Evolutionary conservation across 2,329 filamentous ascomycete genomes (phyloP).

Genomic region (Neopestalotiopsis clavispora): DNA sequence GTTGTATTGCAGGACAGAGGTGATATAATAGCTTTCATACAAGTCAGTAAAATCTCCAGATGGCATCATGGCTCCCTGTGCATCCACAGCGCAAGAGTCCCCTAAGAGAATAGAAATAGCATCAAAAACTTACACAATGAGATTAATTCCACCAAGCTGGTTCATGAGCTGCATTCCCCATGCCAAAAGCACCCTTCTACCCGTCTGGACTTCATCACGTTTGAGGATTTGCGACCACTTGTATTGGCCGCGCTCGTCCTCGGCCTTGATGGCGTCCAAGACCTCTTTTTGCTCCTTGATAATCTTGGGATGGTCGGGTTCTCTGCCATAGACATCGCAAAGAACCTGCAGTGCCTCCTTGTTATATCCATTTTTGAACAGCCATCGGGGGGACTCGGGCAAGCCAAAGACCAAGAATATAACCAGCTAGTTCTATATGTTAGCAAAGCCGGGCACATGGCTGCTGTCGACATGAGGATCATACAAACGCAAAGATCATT

Average conservation of each 20-base stretch:
- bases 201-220: slow-evolving; percentile 46
- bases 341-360: slow-evolving; percentile 36
- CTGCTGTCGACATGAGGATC: not conserved
- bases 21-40: slow-evolving; percentile 15
- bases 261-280: slow-evolving; percentile 45
- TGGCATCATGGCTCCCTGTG: too few relatives aligned
- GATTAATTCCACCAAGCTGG: slow-evolving; percentile 53
- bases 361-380: slow-evolving; percentile 30
- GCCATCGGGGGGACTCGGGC: slow-evolving; percentile 34
- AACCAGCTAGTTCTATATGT: slow-evolving; percentile 19
- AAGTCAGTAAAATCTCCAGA: not conserved
- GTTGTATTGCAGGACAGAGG: slow-evolving; percentile 19
- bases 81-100: too few relatives aligned
- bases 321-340: slow-evolving; percentile 45
- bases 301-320: slow-evolving; percentile 37
- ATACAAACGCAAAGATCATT: slow-evolving; percentile 34
- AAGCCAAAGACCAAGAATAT: slow-evolving; percentile 32
- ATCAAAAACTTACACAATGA: slow-evolving; percentile 39
- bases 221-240: slow-evolving; percentile 46
- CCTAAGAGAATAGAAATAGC: not conserved
- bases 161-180: slow-evolving; percentile 55
- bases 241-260: slow-evolving; percentile 39
- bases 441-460: not conserved
- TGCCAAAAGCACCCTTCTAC: slow-evolving; percentile 49
- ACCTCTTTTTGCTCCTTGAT: slow-evolving; percentile 43